These are phyloP conservation scores for Helotiales sp. DNA, from an alignment of 2,329 filamentous ascomycete genomes.

Conservation along the genomic window DNA sequence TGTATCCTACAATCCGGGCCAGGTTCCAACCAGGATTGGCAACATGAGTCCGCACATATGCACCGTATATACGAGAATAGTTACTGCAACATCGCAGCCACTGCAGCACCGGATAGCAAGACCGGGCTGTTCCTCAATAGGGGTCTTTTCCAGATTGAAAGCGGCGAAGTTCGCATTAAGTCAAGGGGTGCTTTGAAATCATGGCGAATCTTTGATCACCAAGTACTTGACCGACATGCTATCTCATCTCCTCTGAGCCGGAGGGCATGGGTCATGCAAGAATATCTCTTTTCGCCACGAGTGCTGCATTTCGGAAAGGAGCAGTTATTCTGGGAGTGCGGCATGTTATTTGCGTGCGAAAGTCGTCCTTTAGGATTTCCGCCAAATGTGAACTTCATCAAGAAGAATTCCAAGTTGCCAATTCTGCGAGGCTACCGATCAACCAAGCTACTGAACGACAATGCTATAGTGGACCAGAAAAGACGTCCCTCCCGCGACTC, in stretches of 20 bases:
- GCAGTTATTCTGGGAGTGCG: background rate
- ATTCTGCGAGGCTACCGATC: background rate
- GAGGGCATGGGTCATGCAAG: background rate
- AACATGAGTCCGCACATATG: background rate
- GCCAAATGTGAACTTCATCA: background rate
- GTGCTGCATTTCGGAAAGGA: background rate
- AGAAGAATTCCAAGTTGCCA: background rate
- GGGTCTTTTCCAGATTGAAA: background rate
- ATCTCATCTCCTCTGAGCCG: background rate
- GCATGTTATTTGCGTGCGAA: background rate
- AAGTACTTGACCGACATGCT: background rate
- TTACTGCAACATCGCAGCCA: background rate
- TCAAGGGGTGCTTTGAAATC: background rate
- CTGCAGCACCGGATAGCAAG: background rate
- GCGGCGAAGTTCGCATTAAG: background rate
- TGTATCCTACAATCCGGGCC: constrained; percentile 1
- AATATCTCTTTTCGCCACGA: background rate
- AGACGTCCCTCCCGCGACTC: too few species aligned
- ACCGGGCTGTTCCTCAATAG: background rate
- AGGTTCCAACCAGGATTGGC: constrained; percentile 2
- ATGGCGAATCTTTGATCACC: background rate
- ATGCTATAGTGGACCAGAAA: too few species aligned
- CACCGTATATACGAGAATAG: background rate
- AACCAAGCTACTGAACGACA: too few species aligned
- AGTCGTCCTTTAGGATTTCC: background rate